A percentile compares a stretch with the other conserved stretches of the same genome.
phyloP scores from a whole-genome alignment of 345 rosid genomes.

The Raphanus raphanistrum region DNA sequence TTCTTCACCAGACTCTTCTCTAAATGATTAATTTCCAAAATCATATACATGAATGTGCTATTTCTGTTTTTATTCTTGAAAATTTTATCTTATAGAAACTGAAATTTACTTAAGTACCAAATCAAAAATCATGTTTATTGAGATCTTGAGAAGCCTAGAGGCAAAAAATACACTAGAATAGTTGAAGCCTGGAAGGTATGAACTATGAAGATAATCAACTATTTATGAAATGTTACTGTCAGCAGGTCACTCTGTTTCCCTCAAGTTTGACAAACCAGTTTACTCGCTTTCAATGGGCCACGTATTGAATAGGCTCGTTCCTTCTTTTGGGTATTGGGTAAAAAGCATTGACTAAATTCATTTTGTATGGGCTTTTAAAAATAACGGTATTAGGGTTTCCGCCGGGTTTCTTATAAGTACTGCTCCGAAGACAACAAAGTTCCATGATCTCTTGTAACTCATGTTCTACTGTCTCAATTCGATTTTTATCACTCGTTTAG shows the following conservation, averaged over 20 bases:
- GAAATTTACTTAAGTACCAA: neutral
- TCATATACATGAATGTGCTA: conserved; percentile 6
- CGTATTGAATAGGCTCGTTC: neutral
- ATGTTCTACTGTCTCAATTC: too few species aligned
- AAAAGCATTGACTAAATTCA: neutral
- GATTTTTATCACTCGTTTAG: too few species aligned
- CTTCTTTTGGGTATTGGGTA: neutral
- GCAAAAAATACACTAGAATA: neutral
- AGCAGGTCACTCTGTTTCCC: neutral
- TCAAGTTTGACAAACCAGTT: neutral
- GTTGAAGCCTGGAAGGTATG: conserved; percentile 50
- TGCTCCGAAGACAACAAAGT: neutral
- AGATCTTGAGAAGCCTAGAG: neutral
- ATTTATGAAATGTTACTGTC: too few species aligned
- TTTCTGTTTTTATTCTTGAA: conserved; percentile 5
- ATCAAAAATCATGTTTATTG: neutral
- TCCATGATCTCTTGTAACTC: neutral
- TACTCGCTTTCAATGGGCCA: neutral
- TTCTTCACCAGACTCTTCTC: conserved; percentile 75
- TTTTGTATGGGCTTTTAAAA: neutral
- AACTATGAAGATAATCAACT: conserved; percentile 58
- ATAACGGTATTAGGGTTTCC: neutral
- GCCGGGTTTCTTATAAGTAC: neutral
- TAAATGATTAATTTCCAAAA: conserved; percentile 30
- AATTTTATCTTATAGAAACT: neutral